Evolutionary conservation across 257 asterid species (phyloP), one percentile per base, ranked within the genome.

Genomic region (Ocimum tenuiflorum): DNA sequence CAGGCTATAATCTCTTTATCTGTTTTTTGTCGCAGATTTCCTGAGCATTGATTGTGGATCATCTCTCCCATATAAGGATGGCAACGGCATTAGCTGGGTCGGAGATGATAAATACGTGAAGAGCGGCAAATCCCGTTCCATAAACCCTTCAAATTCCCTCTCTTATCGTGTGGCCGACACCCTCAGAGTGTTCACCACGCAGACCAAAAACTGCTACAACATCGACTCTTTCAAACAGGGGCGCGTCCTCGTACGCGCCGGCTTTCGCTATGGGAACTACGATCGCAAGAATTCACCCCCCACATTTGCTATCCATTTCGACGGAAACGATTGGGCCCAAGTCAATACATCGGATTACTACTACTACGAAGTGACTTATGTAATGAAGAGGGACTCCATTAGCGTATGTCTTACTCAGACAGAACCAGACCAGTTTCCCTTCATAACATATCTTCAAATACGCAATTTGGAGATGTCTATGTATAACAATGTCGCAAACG

Each of bases 241-340:
- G 7, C 80, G 77, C 1, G 66, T 85, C 35, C 83, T 85, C 18
- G 73, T 82, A 7, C 91, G 95, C 3, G 94, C 87, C 2, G 71
- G 77, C 66, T 88, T 88, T 72, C 50, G 76, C 76, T 88, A 88
- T 13, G 95, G 94, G n/a, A 85, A 88, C 48, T 85, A 88, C 29
- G 96, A 86, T 46, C 50, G 60, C 3, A 85, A 69, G 70, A 77
- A 83, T 0, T 29, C 73, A 20, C 88, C 94, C 22, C 96, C 96
- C 0, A 49, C 79, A 2, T 88, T 88, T 20, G 77, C 83, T 38
- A 87, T 88, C 49, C 84, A 71, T 6, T 82, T 78, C 17, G 94
- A 83, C 19, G 96, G 91, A 48, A 86, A 85, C 29, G 5, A 29
- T 3, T 88, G 94, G 94, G 72, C 33, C 20, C 13, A 10, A 19